Base-by-base conservation (phyloP, 2,329 filamentous ascomycete species). In the Annulohypoxylon truncatum region DNA sequence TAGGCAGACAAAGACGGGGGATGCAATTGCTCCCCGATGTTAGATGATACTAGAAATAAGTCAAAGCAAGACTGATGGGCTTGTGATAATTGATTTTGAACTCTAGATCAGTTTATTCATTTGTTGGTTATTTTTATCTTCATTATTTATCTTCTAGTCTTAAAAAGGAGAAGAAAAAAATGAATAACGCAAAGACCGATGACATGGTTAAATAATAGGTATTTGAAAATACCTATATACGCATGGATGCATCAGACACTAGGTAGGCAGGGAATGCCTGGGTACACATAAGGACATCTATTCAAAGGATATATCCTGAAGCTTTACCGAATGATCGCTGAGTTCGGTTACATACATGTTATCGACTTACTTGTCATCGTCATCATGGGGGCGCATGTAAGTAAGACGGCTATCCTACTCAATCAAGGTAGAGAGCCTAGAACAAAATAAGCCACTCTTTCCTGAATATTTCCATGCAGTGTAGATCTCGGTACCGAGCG, bases 331-430 rank as follows among this genome's bases (percentile, higher is more conserved):
- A 22, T 22, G 10, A 6, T 24, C 22, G 2, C 40, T 44, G n/a
- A 8, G 38, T 8, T 42, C 24, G 29, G n/a, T n/a, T n/a, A n/a
- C 12, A 26, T 31, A 48, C 29, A 31, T 51, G 24, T 26, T 46
- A 50, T 53, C 51, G 51, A 46, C 28, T 20, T 50, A 46, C 40
- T 52, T 18, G 12, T 56, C 51, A 53, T 61, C 46, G n/a, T 20
- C 29, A 64, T 54, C 40, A 57, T 54, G 31, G 47, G 29, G 22
- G 40, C 40, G 29, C 15, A 68, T 62, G 61, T 57, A 59, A 50
- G 66, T 68, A 59, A 68, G 66, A 65, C 62, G 57, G 66, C 31
- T 48, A 29, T 31, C 28, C n/a, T 67, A 46, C 46, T 61, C 57
- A 35, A 52, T 54, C 24, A 24, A 55, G 53, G 46, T 35, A 24